Base-by-base conservation (phyloP, 2,329 filamentous ascomycete genomes). In the Phialophora tarda region DNA sequence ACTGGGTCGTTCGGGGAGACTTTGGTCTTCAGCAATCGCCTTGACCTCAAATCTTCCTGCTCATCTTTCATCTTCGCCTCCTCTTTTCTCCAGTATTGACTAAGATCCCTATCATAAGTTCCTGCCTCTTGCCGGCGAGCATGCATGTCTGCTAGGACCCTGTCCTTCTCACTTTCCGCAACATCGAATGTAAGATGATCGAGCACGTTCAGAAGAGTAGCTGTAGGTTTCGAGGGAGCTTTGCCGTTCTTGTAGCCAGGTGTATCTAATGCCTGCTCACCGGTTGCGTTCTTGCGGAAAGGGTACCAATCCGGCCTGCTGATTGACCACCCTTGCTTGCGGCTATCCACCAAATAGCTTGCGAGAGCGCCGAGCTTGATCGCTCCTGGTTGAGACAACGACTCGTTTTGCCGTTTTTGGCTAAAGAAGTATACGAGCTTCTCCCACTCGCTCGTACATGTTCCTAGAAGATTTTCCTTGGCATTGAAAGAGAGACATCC, bases 371-470 rank as follows among this genome's bases (percentile, higher is more conserved):
- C 78, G 6, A 83, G 72, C 32, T 76, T 76, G 34, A 78, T 74
- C 1, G 80, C 78, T 1, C 71, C 71, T 0, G 63, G 26, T 12
- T 73, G 75, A 41, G 74, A 69, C 21, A 83, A 76, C 1, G 75
- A 77, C 47, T 84, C 78, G 60, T 83, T 82, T 65, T 83, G 82
- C n/a, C n/a, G 26, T 34, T 26, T 24, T 30, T 30, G 41, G 14
- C 65, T 68, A 1, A 71, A 56, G 3, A 44, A 57, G 59, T 89
- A 89, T 0, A 80, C 79, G 0, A 84, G 73, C 26, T 78, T 81
- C 59, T 85, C 83, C 55, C 84, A 80, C 48, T 82, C 79, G 1
- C 77, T 74, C 0, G 86, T 87, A 44, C 83, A 85, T 0, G 73
- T 71, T 0, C 87, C 87, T 7, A 89, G 80, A 23, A 83, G 73